These are phyloP conservation scores for Volvariella volvacea DNA, from an alignment of 1,284 basidiomycete genomes.

Conservation along the genomic window DNA sequence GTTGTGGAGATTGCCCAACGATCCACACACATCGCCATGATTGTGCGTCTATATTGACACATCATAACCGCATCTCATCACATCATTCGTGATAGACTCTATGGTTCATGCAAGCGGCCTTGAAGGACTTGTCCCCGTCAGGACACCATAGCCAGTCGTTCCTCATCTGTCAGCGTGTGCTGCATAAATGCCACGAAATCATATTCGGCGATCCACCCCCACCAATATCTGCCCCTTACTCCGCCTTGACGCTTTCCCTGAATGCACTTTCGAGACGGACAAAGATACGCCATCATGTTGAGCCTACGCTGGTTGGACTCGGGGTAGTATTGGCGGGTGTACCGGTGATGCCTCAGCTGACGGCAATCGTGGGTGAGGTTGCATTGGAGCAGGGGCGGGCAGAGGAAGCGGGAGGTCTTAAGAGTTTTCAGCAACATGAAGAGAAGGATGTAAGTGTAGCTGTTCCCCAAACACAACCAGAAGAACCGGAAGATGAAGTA, in stretches of 20 bases:
- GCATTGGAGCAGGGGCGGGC: conserved; percentile 85
- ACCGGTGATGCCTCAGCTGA: conserved; percentile 74
- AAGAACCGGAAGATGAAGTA: conserved; percentile 24
- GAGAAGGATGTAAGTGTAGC: conserved; percentile 30
- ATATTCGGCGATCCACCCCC: conserved; percentile 88
- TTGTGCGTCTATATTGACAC: conserved; percentile 52
- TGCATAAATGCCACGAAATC: conserved; percentile 94
- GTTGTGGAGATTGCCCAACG: conserved; percentile 81
- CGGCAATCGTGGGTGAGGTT: conserved; percentile 71
- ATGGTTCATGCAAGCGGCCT: conserved; percentile 95
- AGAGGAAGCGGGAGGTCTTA: conserved; percentile 41
- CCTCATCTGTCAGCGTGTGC: conserved; percentile 85
- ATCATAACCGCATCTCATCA: neutral
- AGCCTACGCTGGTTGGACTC: conserved; percentile 82
- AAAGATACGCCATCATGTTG: conserved; percentile 67
- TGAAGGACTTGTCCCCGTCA: conserved; percentile 75
- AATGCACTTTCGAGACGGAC: conserved; percentile 44
- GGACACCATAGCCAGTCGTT: conserved; percentile 76
- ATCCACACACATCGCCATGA: conserved; percentile 90
- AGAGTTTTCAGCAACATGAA: conserved; percentile 40
- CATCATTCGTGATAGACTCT: conserved; percentile 59
- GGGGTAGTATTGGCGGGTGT: conserved; percentile 75
- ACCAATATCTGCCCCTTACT: conserved; percentile 60
- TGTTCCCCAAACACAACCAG: conserved; percentile 12
- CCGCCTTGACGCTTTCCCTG: conserved; percentile 40